These are phyloP conservation scores for Penicillium taxi DNA, from an alignment of 495 filamentous ascomycete genomes.

Conservation along the genomic window DNA sequence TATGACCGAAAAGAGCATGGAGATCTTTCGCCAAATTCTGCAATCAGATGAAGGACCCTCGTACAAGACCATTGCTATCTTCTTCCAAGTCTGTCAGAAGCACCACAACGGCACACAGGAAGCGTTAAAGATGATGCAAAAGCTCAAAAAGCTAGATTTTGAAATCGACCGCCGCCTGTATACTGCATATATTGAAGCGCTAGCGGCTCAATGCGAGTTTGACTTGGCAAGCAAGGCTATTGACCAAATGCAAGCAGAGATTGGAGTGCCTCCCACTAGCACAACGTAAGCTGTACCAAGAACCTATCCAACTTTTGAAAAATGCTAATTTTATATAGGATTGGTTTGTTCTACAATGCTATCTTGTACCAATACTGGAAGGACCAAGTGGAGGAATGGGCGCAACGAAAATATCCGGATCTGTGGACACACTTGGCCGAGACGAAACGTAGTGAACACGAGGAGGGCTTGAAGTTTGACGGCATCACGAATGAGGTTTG, in stretches of 20 bases:
- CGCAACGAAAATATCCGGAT: constrained; percentile 53
- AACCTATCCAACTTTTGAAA: too few relatives aligned
- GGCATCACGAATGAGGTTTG: constrained; percentile 25
- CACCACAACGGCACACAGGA: constrained; percentile 51
- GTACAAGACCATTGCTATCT: constrained; percentile 65
- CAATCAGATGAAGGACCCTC: constrained; percentile 73
- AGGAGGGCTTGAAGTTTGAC: constrained; percentile 32
- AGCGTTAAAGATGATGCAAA: constrained; percentile 66
- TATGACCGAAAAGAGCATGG: constrained; percentile 53
- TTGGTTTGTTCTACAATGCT: constrained; percentile 68
- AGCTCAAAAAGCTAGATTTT: constrained; percentile 66
- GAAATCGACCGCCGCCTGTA: constrained; percentile 64
- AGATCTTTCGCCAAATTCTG: constrained; percentile 75
- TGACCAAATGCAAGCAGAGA: constrained; percentile 53
- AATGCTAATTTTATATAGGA: constrained; percentile 37
- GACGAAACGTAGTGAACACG: constrained; percentile 27
- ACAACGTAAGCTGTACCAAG: constrained; percentile 55
- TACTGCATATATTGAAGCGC: constrained; percentile 61
- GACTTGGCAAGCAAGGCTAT: constrained; percentile 57
- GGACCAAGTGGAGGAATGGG: constrained; percentile 64
- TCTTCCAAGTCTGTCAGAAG: constrained; percentile 67
- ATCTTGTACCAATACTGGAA: constrained; percentile 52
- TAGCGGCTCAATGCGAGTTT: constrained; percentile 61
- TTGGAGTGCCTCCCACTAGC: constrained; percentile 54
- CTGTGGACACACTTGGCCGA: constrained; percentile 54